phyloP scores from a whole-genome alignment of 768 basidiomycete genomes.

The Xanthoconium purpureum region DNA sequence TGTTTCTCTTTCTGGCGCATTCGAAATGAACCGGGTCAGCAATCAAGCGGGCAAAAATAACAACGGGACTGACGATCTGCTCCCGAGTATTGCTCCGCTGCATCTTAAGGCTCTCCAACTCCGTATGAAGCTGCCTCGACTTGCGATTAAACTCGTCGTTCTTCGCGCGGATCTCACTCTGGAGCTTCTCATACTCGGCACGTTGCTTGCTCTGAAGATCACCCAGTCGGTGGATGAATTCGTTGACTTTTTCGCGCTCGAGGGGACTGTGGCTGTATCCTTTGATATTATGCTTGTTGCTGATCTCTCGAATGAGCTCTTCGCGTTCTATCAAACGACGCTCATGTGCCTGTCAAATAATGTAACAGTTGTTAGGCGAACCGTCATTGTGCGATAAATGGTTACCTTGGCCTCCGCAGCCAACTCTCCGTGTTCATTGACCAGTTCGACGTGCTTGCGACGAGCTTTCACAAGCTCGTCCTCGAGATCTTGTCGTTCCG shows the following conservation, averaged over 20 bases:
- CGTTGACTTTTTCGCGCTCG: conserved; percentile 65
- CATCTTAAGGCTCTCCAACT: conserved; percentile 51
- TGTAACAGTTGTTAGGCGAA: neutral
- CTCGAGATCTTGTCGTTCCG: conserved; percentile 58
- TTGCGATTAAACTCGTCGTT: conserved; percentile 66
- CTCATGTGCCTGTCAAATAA: conserved; percentile 59
- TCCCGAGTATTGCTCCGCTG: conserved; percentile 51
- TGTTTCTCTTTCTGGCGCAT: conserved; percentile 47
- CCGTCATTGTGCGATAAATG: neutral
- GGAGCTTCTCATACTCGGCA: conserved; percentile 62
- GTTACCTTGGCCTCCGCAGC: conserved; percentile 69
- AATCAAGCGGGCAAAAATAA: neutral
- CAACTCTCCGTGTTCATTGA: conserved; percentile 64
- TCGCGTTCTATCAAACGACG: conserved; percentile 70
- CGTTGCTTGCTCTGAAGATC: conserved; percentile 63
- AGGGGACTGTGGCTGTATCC: conserved; percentile 72
- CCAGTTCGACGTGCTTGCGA: conserved; percentile 51
- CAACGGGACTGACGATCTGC: conserved; percentile 48
- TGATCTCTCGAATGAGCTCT: conserved; percentile 65
- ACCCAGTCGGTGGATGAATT: conserved; percentile 66
- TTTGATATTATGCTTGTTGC: conserved; percentile 64
- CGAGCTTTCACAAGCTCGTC: conserved; percentile 53
- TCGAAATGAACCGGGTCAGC: neutral
- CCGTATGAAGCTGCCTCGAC: conserved; percentile 53
- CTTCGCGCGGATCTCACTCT: conserved; percentile 57